phyloP scores from a whole-genome alignment of 2,329 filamentous ascomycete genomes.

The Sordariomycetes sp. region DNA sequence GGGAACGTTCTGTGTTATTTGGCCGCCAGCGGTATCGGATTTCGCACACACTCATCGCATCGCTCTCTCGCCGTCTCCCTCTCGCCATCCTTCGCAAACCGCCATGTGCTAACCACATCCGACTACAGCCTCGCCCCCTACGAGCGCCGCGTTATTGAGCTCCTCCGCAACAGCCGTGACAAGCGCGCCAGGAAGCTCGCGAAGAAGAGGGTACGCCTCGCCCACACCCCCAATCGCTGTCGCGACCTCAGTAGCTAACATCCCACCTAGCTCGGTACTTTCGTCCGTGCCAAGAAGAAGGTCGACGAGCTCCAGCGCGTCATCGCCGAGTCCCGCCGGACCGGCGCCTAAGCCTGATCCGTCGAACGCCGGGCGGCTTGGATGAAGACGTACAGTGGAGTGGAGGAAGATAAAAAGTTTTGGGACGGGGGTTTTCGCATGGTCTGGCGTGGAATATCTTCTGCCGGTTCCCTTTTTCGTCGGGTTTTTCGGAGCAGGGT shows the following conservation, averaged over 20 bases:
- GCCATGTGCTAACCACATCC: constrained; percentile 14
- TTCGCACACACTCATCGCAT: background rate
- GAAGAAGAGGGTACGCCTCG: constrained; percentile 85
- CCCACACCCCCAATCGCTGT: background rate
- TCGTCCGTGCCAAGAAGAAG: constrained; percentile 98
- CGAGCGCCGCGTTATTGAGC: constrained; percentile 97
- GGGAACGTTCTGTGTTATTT: background rate
- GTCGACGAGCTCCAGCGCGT: constrained; percentile 97
- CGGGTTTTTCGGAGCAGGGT: background rate
- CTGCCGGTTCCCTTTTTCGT: background rate
- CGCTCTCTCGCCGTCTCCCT: background rate
- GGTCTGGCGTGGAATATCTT: background rate
- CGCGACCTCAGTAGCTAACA: background rate
- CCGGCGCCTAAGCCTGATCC: constrained; percentile 36
- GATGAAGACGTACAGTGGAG: background rate
- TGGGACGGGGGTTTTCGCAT: background rate
- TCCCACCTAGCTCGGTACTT: constrained; percentile 71
- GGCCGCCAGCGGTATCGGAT: background rate
- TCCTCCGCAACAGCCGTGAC: constrained; percentile 98
- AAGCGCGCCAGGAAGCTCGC: constrained; percentile 98
- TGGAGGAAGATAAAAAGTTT: background rate
- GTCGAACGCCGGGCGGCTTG: background rate
- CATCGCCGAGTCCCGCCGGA: constrained; percentile 84
- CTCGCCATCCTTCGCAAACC: background rate
- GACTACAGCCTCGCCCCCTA: constrained; percentile 65